phyloP scores from a whole-genome alignment of 768 basidiomycete species.

The Boletus rubropictus region DNA sequence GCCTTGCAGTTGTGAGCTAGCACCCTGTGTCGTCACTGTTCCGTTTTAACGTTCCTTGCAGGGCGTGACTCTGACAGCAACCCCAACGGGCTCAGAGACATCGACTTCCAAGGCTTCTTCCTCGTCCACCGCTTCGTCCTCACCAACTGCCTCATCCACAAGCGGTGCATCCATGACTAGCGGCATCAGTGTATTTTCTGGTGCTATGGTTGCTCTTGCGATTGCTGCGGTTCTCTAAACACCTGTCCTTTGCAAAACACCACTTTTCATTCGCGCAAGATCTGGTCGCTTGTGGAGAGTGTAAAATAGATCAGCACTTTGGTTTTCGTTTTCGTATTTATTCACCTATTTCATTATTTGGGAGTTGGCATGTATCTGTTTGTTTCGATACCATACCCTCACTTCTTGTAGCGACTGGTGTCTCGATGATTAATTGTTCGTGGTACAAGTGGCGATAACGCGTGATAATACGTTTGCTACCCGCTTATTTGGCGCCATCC shows the following conservation, averaged over 20 bases:
- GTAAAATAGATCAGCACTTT: background rate
- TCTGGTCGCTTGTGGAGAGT: background rate
- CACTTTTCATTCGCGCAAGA: background rate
- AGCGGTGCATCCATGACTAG: conserved; percentile 5
- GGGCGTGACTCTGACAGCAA: conserved; percentile 47
- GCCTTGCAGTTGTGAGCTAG: conserved; percentile 44
- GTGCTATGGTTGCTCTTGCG: conserved; percentile 7
- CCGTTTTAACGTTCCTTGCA: conserved; percentile 18
- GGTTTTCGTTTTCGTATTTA: background rate
- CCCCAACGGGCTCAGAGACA: conserved; percentile 10
- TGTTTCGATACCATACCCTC: too few species aligned
- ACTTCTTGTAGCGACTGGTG: background rate
- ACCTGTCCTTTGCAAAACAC: background rate
- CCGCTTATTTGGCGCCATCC: background rate
- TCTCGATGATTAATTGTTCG: too few species aligned
- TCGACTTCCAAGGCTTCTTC: conserved; percentile 4
- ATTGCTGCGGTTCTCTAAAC: conserved; percentile 13
- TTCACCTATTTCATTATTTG: background rate
- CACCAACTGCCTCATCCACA: background rate
- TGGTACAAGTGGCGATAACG: too few species aligned
- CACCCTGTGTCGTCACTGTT: background rate
- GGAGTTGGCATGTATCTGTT: background rate
- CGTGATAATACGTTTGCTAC: background rate
- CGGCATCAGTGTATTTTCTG: conserved; percentile 9
- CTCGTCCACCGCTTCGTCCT: background rate